Evolutionary conservation across 2,329 filamentous ascomycete species (phyloP), one percentile per base, ranked within the genome.

Genomic region (Nannizzia gypsea): DNA sequence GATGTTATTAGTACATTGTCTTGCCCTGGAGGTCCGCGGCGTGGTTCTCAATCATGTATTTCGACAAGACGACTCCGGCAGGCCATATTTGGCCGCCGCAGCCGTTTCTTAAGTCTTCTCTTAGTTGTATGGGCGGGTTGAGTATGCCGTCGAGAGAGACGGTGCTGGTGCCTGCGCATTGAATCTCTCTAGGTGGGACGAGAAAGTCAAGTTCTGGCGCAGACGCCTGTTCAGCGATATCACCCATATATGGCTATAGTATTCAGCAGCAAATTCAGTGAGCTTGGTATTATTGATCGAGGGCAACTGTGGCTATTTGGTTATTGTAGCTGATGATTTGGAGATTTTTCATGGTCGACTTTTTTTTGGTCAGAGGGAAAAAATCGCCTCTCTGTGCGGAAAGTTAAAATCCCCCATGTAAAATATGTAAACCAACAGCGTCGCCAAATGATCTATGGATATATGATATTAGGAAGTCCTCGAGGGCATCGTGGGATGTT

Each of bases 11-110:
- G 22, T 55, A 95, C 89, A 95, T 90, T 73, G 83, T 82, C 64
- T 88, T 85, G 61, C 81, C 77, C 60, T 73, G 74, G 64, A 95
- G 72, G 65, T 82, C 76, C n/a, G 81, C 75, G 63, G 77, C 77
- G 66, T 89, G 87, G 69, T 85, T 85, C 58, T 86, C 82, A 61
- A 97, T 79, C 80, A 97, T 82, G 71, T 97, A 95, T 73, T 87
- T 89, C 20, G 88, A 83, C 58, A 99, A 78, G 15, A 93, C 83
- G 84, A 95, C 88, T 9, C 93, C 93, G 0, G 92, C 92, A 2
- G 91, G 92, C 93, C 93, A 97, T 9, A 95, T 81, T 74, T 95
- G 89, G 1, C 93, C 93, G 56, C 93, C 93, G 72, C 93, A 97
- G 62, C 93, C 93, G 64, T 88, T 83, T 60, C 83, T 83, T 55